phyloP scores from a whole-genome alignment of 2,329 filamentous ascomycete species.

The Fusarium tjaetaba region DNA sequence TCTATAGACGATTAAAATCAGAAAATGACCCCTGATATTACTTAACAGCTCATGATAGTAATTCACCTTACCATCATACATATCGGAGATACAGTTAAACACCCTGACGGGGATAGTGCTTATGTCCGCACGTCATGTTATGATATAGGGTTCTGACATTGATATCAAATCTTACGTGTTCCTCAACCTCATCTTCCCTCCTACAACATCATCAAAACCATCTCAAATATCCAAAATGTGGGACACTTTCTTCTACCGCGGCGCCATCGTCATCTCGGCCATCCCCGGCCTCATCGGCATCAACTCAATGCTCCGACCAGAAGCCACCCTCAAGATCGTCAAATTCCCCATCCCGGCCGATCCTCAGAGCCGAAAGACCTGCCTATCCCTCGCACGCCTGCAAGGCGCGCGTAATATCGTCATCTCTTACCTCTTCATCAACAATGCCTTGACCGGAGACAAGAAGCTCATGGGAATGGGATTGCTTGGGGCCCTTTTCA shows the following conservation, averaged over 20 bases:
- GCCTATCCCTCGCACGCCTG: slow-evolving; percentile 9
- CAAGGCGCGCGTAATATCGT: slow-evolving; percentile 32
- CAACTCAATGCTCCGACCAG: slow-evolving; percentile 23
- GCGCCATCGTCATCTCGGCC: slow-evolving; percentile 15
- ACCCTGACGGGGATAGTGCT: neutral
- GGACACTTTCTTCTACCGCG: slow-evolving; percentile 24
- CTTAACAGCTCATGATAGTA: neutral
- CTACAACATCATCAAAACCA: neutral
- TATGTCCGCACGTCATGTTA: neutral
- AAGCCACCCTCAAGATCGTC: slow-evolving; percentile 5
- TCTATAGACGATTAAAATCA: rapidly evolving
- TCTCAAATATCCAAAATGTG: neutral
- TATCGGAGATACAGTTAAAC: neutral
- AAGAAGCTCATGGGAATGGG: slow-evolving; percentile 8
- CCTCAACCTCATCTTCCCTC: neutral
- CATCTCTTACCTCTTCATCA: slow-evolving; percentile 28
- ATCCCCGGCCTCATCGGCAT: slow-evolving; percentile 32
- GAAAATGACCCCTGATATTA: too few species aligned
- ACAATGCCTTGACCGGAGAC: slow-evolving; percentile 24
- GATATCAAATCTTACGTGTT: neutral
- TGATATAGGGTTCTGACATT: neutral
- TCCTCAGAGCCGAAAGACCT: slow-evolving; percentile 14
- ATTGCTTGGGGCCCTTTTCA: neutral
- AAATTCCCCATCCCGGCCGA: slow-evolving; percentile 28
- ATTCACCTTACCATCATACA: rapidly evolving